Evolutionary conservation across 768 basidiomycete species (phyloP).

Genomic region (Pulveroboletus sp.): DNA sequence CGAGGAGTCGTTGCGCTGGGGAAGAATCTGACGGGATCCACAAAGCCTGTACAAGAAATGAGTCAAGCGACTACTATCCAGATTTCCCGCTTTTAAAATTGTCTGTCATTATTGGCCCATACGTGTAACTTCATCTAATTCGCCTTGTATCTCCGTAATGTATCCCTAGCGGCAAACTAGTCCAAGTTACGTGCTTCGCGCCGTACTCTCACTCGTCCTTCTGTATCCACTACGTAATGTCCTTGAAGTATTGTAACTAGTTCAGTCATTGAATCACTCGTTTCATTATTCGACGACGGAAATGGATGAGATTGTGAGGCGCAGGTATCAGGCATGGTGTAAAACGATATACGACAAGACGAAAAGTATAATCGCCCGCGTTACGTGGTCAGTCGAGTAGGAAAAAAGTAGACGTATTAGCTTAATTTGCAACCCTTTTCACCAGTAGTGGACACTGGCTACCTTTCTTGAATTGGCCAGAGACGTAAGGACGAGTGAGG

Average conservation of each 20-base stretch:
- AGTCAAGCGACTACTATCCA: neutral
- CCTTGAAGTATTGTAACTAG: constrained; percentile 11
- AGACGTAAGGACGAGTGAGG: constrained; percentile 61
- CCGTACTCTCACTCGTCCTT: constrained; percentile 4
- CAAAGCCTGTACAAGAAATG: constrained; percentile 5
- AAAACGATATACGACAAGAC: neutral
- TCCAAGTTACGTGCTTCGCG: constrained; percentile 7
- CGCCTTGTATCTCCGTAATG: constrained; percentile 4
- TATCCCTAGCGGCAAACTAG: constrained; percentile 24
- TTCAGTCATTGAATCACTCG: neutral
- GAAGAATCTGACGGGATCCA: constrained; percentile 22
- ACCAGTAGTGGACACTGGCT: constrained; percentile 63
- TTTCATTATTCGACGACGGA: neutral
- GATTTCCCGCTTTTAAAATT: constrained; percentile 4
- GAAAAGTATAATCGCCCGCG: too few species aligned
- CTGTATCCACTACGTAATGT: constrained; percentile 7
- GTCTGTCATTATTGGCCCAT: constrained; percentile 11
- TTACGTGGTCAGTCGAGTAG: neutral
- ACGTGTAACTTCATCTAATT: constrained; percentile 2
- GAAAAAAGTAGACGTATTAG: neutral
- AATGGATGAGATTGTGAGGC: neutral
- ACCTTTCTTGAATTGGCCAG: constrained; percentile 51
- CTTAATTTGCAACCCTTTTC: constrained; percentile 27
- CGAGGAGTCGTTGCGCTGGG: constrained; percentile 30
- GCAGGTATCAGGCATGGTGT: neutral